Percentiles rank a stretch among this genome's conserved stretches.
These are phyloP conservation scores for Ogataea naganishii DNA, from an alignment of 805 yeast species.

Conservation along the genomic window DNA sequence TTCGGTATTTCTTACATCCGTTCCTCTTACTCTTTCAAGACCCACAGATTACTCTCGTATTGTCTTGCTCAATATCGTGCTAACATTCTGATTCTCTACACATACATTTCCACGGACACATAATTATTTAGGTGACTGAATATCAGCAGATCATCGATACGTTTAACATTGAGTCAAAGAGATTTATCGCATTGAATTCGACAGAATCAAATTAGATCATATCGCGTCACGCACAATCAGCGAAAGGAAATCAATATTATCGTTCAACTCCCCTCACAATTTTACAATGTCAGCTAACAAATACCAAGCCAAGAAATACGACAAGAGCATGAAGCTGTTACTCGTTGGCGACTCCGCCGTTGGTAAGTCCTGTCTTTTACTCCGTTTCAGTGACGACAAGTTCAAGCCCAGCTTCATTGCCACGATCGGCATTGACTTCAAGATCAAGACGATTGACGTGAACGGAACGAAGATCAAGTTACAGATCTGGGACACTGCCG, in stretches of 20 bases:
- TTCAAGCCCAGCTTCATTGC: conserved; percentile 96
- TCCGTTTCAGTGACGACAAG: conserved; percentile 92
- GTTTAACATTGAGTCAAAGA: background rate
- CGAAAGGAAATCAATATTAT: no score
- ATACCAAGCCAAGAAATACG: conserved; percentile 68
- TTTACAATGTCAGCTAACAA: conserved; percentile 43
- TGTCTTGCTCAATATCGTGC: no score
- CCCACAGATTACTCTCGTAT: no score
- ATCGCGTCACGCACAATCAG: no score
- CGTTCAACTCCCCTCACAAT: background rate
- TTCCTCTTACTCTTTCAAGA: no score
- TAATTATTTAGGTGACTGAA: no score
- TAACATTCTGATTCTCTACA: no score
- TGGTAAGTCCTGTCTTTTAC: conserved; percentile 81
- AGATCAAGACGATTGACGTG: conserved; percentile 79
- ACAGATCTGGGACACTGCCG: conserved; percentile 99
- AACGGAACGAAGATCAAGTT: conserved; percentile 96
- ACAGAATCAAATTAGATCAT: no score
- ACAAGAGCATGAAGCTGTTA: conserved; percentile 83
- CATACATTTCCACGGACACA: no score
- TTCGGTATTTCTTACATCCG: no score
- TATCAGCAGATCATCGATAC: background rate
- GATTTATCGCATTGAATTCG: background rate
- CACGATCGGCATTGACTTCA: conserved; percentile 95
- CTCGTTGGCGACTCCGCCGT: conserved; percentile 91